Base-by-base conservation (phyloP, 2,329 filamentous ascomycete genomes). In the Chlorencoelia australis region DNA sequence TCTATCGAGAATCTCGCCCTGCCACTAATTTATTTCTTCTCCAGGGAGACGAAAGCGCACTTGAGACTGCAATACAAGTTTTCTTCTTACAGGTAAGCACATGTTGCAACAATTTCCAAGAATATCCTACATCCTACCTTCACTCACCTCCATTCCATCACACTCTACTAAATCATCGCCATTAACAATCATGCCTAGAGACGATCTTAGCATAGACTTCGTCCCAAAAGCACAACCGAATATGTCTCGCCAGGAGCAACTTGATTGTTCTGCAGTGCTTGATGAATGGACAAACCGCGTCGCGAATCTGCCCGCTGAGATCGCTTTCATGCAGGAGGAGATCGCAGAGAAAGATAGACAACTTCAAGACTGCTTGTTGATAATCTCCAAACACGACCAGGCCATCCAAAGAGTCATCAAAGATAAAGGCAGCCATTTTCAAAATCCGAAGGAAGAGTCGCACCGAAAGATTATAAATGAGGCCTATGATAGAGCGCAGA, bases 371-470 rank as follows among this genome's bases (percentile, higher is more conserved):
- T 79, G 79, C 55, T 66, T 79, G 40, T 69, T 74, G 43, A 69
- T 73, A 45, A 84, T 88, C 53, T 72, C 76, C 26, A 76, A 81
- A 40, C 77, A 79, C 46, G 84, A 93, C 53, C 69, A 61, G 35
- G 78, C 78, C 53, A 75, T 91, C 26, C 84, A 93, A 55, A 85
- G 82, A 60, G 88, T 78, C 67, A 84, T 89, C 57, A 83, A 82
- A 51, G 63, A 72, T 13, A 81, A 89, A 48, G 80, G 82, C 45
- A 83, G 80, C 51, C 75, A 84, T 50, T 69, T 77, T 34, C 66
- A 69, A 20, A 85, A 89, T 50, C 81, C 83, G 0, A 83, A 84
- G 52, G 84, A 93, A 61, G 76, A 82, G 9, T 59, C 67, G 10
- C 71, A 83, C 52, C 71, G 74, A 35, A 71, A 75, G 31, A 69